phyloP scores from a whole-genome alignment of 306 rosid species.

The Crotalaria pallida region DNA sequence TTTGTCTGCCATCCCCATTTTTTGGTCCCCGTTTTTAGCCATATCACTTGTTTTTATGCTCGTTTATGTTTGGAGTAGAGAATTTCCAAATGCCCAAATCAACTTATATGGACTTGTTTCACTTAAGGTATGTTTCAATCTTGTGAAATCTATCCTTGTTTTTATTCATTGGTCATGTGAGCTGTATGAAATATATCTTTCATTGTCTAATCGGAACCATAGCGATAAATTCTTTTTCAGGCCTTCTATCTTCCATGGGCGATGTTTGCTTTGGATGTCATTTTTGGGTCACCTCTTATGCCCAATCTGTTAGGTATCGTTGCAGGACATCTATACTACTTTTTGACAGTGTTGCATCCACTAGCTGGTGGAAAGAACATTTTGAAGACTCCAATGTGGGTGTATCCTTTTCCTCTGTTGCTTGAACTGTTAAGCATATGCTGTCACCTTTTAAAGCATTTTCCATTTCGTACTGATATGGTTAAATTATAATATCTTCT shows the following conservation, averaged over 20 bases:
- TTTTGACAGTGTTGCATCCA: conserved; percentile 92
- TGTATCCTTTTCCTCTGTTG: conserved; percentile 65
- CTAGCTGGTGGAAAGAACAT: conserved; percentile 81
- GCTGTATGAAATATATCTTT: conserved; percentile 1
- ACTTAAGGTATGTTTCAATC: conserved; percentile 54
- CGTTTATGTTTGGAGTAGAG: conserved; percentile 94
- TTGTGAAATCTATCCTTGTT: neutral
- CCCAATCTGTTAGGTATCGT: conserved; percentile 82
- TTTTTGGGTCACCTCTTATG: conserved; percentile 63
- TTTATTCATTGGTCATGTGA: neutral
- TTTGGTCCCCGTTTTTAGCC: conserved; percentile 58
- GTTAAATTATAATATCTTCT: neutral
- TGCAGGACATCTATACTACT: conserved; percentile 94
- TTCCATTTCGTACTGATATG: neutral
- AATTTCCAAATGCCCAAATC: conserved; percentile 82
- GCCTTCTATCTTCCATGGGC: conserved; percentile 99
- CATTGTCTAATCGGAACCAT: conserved; percentile 11
- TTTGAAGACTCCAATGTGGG: conserved; percentile 80
- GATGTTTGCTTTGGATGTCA: conserved; percentile 90
- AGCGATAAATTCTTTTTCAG: conserved; percentile 35
- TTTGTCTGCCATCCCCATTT: conserved; percentile 63
- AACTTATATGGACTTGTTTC: conserved; percentile 87
- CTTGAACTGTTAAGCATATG: conserved; percentile 3
- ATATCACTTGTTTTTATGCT: conserved; percentile 93
- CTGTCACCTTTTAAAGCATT: neutral